These are phyloP conservation scores for Pseudomicrostroma phylloplanum DNA, from an alignment of 1,284 basidiomycete genomes.

Conservation along the genomic window DNA sequence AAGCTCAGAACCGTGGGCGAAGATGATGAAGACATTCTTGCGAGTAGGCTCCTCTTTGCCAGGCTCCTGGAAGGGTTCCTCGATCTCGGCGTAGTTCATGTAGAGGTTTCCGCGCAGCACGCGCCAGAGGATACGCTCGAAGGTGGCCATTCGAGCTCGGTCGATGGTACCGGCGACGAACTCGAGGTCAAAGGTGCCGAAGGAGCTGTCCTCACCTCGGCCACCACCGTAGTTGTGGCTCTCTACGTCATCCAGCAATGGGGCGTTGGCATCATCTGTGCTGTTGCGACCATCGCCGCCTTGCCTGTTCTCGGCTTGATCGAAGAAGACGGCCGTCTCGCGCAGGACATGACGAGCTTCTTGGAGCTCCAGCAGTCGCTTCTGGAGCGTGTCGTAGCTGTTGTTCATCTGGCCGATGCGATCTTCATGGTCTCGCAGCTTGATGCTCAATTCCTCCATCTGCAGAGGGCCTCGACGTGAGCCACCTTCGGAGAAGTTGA, in stretches of 20 bases:
- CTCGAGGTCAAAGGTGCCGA: constrained; percentile 64
- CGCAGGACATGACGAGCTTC: constrained; percentile 84
- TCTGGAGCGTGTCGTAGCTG: constrained; percentile 81
- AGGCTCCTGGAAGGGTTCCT: constrained; percentile 83
- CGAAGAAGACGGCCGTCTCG: constrained; percentile 95
- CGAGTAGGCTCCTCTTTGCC: constrained; percentile 55
- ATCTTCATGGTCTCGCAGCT: constrained; percentile 78
- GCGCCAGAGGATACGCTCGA: constrained; percentile 96
- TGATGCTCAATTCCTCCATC: constrained; percentile 85
- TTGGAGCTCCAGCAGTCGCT: constrained; percentile 76
- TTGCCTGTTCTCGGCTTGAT: constrained; percentile 75
- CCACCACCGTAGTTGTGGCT: constrained; percentile 53
- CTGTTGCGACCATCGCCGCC: constrained; percentile 71
- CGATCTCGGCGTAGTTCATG: constrained; percentile 96
- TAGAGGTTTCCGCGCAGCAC: constrained; percentile 95
- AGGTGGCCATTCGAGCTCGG: constrained; percentile 80
- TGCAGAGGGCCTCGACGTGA: constrained; percentile 64
- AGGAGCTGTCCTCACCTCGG: constrained; percentile 54
- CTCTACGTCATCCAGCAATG: constrained; percentile 72
- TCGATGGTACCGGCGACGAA: constrained; percentile 97
- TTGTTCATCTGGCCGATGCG: constrained; percentile 87
- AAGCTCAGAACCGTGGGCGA: constrained; percentile 88
- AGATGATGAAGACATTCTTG: constrained; percentile 99
- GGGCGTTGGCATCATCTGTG: constrained; percentile 76
- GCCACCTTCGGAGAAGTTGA: constrained; percentile 55